Conservation (phyloP, 768 basidiomycete species). For the Hemileccinum rubropunctum region DNA sequence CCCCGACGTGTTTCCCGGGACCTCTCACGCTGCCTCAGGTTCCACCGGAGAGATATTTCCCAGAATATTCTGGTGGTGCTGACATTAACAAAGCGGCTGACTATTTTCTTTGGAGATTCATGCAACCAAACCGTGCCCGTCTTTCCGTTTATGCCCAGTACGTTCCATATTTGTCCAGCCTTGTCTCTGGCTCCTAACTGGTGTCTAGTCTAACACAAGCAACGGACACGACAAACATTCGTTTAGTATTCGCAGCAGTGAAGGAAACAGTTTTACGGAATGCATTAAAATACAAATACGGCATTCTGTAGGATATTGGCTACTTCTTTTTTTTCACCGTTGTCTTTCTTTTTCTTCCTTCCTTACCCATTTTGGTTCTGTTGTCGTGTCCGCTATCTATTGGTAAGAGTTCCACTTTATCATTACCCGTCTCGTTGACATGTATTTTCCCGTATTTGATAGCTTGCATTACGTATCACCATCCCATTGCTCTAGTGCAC, state of each 20-base stretch:
- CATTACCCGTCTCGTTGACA: not conserved
- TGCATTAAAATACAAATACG: constrained; percentile 76
- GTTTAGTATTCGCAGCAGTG: constrained; percentile 80
- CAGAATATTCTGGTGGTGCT: constrained; percentile 84
- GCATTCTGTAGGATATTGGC: constrained; percentile 58
- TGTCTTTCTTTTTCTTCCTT: not conserved
- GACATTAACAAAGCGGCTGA: constrained; percentile 95
- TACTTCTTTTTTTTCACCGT: not conserved
- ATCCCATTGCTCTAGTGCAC: constrained; percentile 18
- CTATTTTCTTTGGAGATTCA: constrained; percentile 93
- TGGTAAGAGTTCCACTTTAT: constrained; percentile 11
- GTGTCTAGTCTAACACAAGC: constrained; percentile 72
- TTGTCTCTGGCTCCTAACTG: not conserved
- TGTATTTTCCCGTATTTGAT: not conserved
- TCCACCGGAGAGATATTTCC: constrained; percentile 75
- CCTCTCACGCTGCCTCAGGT: constrained; percentile 38
- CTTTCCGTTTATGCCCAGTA: constrained; percentile 91
- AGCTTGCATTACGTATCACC: constrained; percentile 31
- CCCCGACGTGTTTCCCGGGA: fast-evolving
- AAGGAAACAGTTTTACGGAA: constrained; percentile 92
- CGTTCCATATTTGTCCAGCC: constrained; percentile 26
- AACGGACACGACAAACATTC: constrained; percentile 82
- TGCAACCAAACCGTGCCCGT: constrained; percentile 82
- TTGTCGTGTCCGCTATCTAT: constrained; percentile 26
- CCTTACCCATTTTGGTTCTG: constrained; percentile 1